phyloP scores from a whole-genome alignment of 2,329 filamentous ascomycete genomes.

The Colletotrichum brevisporum region DNA sequence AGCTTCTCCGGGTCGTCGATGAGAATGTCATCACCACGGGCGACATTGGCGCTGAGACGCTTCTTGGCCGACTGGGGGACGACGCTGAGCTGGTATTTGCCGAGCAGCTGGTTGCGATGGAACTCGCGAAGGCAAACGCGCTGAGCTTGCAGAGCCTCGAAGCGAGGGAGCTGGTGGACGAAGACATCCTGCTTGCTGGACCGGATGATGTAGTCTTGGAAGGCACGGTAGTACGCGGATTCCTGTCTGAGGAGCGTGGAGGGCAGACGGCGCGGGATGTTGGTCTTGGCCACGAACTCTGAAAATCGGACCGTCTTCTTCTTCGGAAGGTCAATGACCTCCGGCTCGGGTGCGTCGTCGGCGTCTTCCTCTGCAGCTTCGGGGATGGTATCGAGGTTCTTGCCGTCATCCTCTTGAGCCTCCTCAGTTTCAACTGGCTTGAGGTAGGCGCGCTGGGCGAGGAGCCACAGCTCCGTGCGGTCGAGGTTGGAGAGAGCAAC shows the following conservation, averaged over 20 bases:
- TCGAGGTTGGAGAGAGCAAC: conserved; percentile 82
- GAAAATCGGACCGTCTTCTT: conserved; percentile 87
- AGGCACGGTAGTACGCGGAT: conserved; percentile 89
- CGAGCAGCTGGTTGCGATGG: conserved; percentile 86
- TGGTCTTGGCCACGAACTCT: conserved; percentile 61
- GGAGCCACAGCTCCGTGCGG: conserved; percentile 88
- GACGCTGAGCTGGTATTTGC: conserved; percentile 85
- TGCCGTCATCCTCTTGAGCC: conserved; percentile 41
- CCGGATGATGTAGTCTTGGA: conserved; percentile 79
- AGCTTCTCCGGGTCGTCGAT: conserved; percentile 74
- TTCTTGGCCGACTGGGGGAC: conserved; percentile 78
- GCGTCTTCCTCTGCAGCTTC: conserved; percentile 51
- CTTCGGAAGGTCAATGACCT: conserved; percentile 50
- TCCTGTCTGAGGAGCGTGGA: conserved; percentile 71
- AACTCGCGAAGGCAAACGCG: conserved; percentile 80
- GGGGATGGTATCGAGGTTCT: conserved; percentile 52
- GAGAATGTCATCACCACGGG: conserved; percentile 77
- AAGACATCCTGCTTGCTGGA: conserved; percentile 82
- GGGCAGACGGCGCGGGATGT: conserved; percentile 65
- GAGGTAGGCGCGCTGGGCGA: conserved; percentile 84
- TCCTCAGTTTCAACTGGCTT: conserved; percentile 71
- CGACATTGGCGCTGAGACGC: conserved; percentile 80
- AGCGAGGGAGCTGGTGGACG: conserved; percentile 85
- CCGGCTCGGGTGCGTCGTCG: conserved; percentile 48
- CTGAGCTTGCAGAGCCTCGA: conserved; percentile 88